A percentile compares a stretch with the other conserved stretches of the same genome.
Conservation (phyloP, 2,329 filamentous ascomycete genomes). For the Didymellaceae sp. region DNA sequence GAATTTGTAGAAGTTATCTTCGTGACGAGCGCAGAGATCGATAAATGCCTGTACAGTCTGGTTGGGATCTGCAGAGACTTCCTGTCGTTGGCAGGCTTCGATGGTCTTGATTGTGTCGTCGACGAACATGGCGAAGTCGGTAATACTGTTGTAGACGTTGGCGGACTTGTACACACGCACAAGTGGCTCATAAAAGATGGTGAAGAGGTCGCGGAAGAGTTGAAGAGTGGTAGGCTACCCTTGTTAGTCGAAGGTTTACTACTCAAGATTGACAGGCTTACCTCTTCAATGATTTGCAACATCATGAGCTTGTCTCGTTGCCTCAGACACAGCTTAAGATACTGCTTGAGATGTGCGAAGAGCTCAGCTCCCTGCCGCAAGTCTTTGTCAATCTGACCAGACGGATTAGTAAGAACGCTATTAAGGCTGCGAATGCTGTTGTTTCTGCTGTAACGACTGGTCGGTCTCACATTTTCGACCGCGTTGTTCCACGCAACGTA, state of each 20-base stretch:
- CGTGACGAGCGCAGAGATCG: slow-evolving; percentile 91
- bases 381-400: slow-evolving; percentile 72
- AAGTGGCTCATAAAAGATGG: slow-evolving; percentile 97
- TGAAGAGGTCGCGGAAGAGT: slow-evolving; percentile 93
- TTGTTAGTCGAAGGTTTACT: slow-evolving; percentile 23
- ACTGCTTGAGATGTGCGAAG: slow-evolving; percentile 93
- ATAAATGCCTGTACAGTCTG: slow-evolving; percentile 98
- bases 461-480: slow-evolving; percentile 72
- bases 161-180: slow-evolving; percentile 98
- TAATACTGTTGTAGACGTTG: slow-evolving; percentile 97
- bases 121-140: slow-evolving; percentile 90
- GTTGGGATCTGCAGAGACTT: slow-evolving; percentile 93
- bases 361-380: slow-evolving; percentile 88
- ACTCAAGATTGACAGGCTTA: slow-evolving; percentile 27
- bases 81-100: slow-evolving; percentile 71
- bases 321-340: slow-evolving; percentile 88
- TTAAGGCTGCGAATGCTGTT: slow-evolving; percentile 42
- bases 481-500: slow-evolving; percentile 96
- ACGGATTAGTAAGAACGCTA: slow-evolving; percentile 35
- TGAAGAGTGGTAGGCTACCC: slow-evolving; percentile 83
- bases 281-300: slow-evolving; percentile 90
- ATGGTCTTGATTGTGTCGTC: slow-evolving; percentile 90
- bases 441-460: slow-evolving; percentile 40
- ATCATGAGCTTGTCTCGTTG: slow-evolving; percentile 98
- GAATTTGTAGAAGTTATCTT: slow-evolving; percentile 98